Evolutionary conservation across 2,329 filamentous ascomycete genomes (phyloP), one percentile per base, ranked within the genome.

Genomic region (Fusarium domesticum): DNA sequence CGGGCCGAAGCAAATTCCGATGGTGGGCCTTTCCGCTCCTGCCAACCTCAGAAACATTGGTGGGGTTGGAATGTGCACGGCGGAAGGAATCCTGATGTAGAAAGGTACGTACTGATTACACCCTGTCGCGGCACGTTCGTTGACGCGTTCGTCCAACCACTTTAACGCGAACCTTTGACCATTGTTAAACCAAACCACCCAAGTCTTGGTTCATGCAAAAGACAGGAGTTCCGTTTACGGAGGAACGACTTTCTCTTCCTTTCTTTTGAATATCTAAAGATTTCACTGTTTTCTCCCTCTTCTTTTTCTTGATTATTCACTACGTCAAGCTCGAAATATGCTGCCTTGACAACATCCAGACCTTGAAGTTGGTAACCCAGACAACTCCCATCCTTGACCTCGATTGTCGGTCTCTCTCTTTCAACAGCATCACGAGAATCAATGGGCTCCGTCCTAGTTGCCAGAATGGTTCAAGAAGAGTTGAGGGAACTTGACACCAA

Each of bases 381-480:
- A 18, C 17, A n/a, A n/a, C 35, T 43, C 17, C 30, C n/a, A 31
- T 36, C n/a, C 20, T 23, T 20, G 25, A 19, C 28, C 18, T 46
- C n/a, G 34, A 25, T 32, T 18, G 15, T 30, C 25, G 16, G 25
- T 48, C 35, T 50, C 38, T 30, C 25, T 19, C 18, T 33, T 20
- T 7, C 11, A 36, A 17, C 39, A 56, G 54, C 19, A 41, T 39
- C 36, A 38, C 25, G 17, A 38, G 47, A 42, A 35, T 63, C 64
- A 52, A 77, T 76, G 73, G 70, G 68, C 63, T 63, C 69, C 33
- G 58, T 70, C 34, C 54, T 69, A 45, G 61, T 71, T 42, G 64
- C 66, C 55, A 67, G 61, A 37, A 80, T 78, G 76, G 64, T 65
- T 51, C 67, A 67, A 42, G 64, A 67, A 58, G 65, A 60, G 43